A percentile compares a stretch with the other conserved stretches of the same genome.
phyloP scores from a whole-genome alignment of 2,329 filamentous ascomycete species.

The Zarea fungicola region DNA sequence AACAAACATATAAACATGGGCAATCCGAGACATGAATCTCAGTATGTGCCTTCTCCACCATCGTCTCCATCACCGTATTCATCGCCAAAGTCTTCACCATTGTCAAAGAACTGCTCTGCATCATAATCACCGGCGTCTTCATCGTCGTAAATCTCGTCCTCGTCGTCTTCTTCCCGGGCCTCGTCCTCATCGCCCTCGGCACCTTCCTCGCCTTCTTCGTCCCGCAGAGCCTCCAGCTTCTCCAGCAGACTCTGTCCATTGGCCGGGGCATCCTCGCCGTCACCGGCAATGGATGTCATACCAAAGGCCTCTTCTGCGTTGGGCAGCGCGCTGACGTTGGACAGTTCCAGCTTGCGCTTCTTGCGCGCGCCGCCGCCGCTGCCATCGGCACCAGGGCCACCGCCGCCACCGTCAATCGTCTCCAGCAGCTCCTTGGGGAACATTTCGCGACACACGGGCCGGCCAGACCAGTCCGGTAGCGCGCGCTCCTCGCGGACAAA shows the following conservation, averaged over 20 bases:
- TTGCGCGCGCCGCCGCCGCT: slow-evolving; percentile 29
- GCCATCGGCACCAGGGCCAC: slow-evolving; percentile 24
- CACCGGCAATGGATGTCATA: slow-evolving; percentile 26
- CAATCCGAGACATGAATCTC: no score
- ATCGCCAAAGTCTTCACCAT: slow-evolving; percentile 49
- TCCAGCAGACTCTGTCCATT: slow-evolving; percentile 37
- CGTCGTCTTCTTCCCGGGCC: slow-evolving; percentile 38
- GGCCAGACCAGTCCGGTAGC: slow-evolving; percentile 48
- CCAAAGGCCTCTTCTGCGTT: slow-evolving; percentile 48
- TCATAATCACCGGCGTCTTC: slow-evolving; percentile 58
- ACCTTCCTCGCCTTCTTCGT: slow-evolving; percentile 47
- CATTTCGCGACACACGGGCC: slow-evolving; percentile 47
- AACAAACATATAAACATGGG: not conserved
- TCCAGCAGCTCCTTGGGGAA: slow-evolving; percentile 53
- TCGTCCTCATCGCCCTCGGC: slow-evolving; percentile 42
- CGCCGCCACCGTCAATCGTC: slow-evolving; percentile 46
- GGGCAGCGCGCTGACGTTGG: slow-evolving; percentile 41
- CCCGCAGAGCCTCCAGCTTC: slow-evolving; percentile 40
- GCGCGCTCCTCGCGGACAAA: slow-evolving; percentile 47
- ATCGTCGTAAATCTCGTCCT: slow-evolving; percentile 50
- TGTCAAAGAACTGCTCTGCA: slow-evolving; percentile 56
- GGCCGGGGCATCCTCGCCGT: slow-evolving; percentile 24
- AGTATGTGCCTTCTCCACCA: slow-evolving; percentile 36
- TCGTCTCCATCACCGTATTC: slow-evolving; percentile 49
- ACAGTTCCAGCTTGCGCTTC: slow-evolving; percentile 43